These are phyloP conservation scores for Plasmodium ovale DNA, from an alignment of 169 alveolate genomes.

Conservation along the genomic window DNA sequence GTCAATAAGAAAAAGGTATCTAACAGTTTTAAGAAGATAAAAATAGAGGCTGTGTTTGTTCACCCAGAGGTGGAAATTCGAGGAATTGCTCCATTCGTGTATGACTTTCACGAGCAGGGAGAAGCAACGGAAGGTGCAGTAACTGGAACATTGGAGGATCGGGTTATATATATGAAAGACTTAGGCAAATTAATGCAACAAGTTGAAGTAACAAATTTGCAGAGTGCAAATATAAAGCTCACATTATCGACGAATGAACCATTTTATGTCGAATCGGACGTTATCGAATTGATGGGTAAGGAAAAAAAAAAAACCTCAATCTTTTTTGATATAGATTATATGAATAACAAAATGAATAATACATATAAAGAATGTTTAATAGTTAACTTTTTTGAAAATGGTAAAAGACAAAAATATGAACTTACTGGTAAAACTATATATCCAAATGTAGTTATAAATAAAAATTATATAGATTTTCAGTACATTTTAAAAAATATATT, in stretches of 20 bases:
- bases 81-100: slow-evolving; percentile 22
- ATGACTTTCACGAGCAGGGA: slow-evolving; percentile 22
- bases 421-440: slow-evolving; percentile 47
- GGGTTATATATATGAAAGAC: slow-evolving; percentile 15
- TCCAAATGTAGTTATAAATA: slow-evolving; percentile 52
- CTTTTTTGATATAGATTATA: slow-evolving; percentile 52
- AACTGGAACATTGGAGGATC: background rate
- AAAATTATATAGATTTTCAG: slow-evolving; percentile 66
- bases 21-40: slow-evolving; percentile 45
- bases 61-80: slow-evolving; percentile 62
- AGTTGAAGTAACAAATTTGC: slow-evolving; percentile 38
- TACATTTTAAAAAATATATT: slow-evolving; percentile 69
- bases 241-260: slow-evolving; percentile 40
- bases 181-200: slow-evolving; percentile 46
- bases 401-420: slow-evolving; percentile 71
- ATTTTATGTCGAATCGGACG: slow-evolving; percentile 40
- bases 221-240: slow-evolving; percentile 51
- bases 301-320: slow-evolving; percentile 34
- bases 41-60: slow-evolving; percentile 46
- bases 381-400: slow-evolving; percentile 51
- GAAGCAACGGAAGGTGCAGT: background rate
- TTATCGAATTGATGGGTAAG: slow-evolving; percentile 43
- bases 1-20: slow-evolving; percentile 31
- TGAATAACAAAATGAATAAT: slow-evolving; percentile 55
- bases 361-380: slow-evolving; percentile 37